A percentile compares a stretch with the other conserved stretches of the same genome.
phyloP scores from a whole-genome alignment of 305 asterid species.

The Fraxinus velutina region DNA sequence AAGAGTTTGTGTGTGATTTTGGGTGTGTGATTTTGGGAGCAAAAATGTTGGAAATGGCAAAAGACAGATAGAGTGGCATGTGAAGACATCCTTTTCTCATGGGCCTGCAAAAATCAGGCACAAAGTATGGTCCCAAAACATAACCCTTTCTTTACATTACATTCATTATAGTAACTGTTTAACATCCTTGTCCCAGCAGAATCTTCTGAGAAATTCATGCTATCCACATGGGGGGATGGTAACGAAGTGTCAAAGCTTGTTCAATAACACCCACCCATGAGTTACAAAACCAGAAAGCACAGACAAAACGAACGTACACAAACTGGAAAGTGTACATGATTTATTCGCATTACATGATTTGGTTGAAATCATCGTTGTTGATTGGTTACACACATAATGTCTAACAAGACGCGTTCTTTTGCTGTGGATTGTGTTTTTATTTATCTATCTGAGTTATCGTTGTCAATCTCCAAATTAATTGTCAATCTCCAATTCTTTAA shows the following conservation, averaged over 20 bases:
- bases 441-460: neutral
- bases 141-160: conserved; percentile 28
- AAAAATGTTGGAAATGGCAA: conserved; percentile 23
- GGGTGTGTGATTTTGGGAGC: conserved; percentile 29
- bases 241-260: conserved; percentile 26
- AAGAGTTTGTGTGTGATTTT: conserved; percentile 23
- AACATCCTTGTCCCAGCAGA: conserved; percentile 50
- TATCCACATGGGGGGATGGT: conserved; percentile 45
- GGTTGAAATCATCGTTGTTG: neutral
- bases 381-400: neutral
- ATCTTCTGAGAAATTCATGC: conserved; percentile 42
- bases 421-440: neutral
- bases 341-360: neutral
- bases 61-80: conserved; percentile 23
- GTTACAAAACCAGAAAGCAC: neutral
- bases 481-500: neutral
- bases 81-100: conserved; percentile 39
- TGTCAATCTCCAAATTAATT: neutral
- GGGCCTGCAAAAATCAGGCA: conserved; percentile 58
- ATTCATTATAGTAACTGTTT: conserved; percentile 51
- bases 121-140: conserved; percentile 40
- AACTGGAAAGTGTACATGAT: neutral
- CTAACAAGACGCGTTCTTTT: neutral
- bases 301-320: neutral
- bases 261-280: neutral